Evolutionary conservation across 1,284 basidiomycete species (phyloP).

Genomic region (Lignosus rhinocerotis): DNA sequence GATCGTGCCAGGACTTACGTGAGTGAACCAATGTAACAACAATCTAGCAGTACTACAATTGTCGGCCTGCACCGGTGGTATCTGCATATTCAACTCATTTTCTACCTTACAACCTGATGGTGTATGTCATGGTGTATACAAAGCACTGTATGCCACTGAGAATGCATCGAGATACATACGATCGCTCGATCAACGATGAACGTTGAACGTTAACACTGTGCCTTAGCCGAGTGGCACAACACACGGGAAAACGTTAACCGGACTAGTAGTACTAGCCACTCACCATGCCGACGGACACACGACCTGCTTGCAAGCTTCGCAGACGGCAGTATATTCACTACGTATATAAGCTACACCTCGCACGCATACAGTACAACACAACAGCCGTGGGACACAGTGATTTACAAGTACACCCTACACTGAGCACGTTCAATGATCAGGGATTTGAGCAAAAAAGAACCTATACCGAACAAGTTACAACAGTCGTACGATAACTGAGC

Average conservation of each 20-base stretch:
- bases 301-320: no score
- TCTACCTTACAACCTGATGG: no score
- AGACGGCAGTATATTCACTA: no score
- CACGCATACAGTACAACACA: background rate
- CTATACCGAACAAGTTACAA: background rate
- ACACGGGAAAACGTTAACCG: background rate
- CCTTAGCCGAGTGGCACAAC: background rate
- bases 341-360: no score
- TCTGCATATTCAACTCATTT: no score
- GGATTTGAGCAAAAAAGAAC: background rate
- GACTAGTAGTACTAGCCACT: background rate
- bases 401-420: background rate
- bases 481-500: slow-evolving; percentile 19
- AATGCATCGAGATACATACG: background rate
- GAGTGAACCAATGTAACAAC: no score
- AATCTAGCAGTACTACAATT: no score
- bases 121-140: no score
- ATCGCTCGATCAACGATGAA: background rate
- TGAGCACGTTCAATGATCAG: background rate
- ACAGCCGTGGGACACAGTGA: background rate
- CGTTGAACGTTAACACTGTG: no score
- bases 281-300: background rate
- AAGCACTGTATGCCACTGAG: background rate
- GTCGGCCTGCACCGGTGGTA: no score
- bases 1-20: no score